Evolutionary conservation across 768 basidiomycete species (phyloP).

Genomic region (Rhodosporidiobolus odoratus): DNA sequence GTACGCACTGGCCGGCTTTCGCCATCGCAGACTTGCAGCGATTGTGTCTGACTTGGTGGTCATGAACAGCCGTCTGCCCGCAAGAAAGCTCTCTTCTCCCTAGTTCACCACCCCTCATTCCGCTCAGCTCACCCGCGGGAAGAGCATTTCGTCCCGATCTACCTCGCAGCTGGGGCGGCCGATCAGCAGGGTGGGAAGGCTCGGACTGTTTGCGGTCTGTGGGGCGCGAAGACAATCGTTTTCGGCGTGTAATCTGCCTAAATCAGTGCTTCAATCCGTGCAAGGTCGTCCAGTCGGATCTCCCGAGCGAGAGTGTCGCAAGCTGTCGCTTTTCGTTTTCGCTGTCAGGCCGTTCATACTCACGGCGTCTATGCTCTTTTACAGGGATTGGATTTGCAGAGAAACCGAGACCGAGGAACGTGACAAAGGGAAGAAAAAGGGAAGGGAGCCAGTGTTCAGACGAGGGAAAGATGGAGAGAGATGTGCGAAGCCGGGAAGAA

Average conservation of each 20-base stretch:
- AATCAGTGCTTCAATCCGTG: no score
- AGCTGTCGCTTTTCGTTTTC: no score
- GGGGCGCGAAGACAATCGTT: conserved; percentile 62
- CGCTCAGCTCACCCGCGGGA: conserved; percentile 65
- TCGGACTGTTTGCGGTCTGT: conserved; percentile 54
- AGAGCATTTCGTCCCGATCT: conserved; percentile 76
- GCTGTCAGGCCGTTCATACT: no score
- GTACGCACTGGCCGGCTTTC: background rate
- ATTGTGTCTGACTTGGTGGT: background rate
- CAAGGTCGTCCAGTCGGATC: no score
- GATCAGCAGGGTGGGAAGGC: conserved; percentile 52
- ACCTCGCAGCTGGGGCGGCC: conserved; percentile 69
- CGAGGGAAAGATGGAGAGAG: no score
- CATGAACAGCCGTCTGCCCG: conserved; percentile 52
- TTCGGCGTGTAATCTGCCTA: conserved; percentile 61
- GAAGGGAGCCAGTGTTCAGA: no score
- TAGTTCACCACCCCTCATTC: conserved; percentile 61
- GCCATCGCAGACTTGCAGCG: conserved; percentile 8
- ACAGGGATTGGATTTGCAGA: no score
- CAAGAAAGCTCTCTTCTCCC: conserved; percentile 55
- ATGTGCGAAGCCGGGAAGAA: no score
- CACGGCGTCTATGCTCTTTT: no score
- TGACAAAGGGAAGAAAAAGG: no score
- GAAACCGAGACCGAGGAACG: no score
- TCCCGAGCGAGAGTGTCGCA: no score